Base-by-base conservation (phyloP, 805 yeast species). In the Metschnikowia shivogae region DNA sequence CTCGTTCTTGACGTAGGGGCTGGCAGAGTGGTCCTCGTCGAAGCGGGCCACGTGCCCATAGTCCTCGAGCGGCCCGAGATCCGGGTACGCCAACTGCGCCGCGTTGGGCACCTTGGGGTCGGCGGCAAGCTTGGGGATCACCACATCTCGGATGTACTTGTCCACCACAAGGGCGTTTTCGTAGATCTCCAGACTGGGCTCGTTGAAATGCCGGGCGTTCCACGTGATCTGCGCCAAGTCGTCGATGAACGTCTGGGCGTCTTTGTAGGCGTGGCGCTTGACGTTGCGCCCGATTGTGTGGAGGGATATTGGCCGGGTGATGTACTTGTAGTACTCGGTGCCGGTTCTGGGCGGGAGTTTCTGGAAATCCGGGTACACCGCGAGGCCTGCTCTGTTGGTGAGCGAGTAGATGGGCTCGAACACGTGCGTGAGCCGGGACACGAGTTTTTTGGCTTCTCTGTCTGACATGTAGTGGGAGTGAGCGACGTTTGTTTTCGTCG, bases 171-270 rank as follows among this genome's bases (percentile, higher is more conserved):
- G 69, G 3, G 89, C 97, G 55, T 84, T 86, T 20, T 72, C 72
- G 64, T 84, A 86, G 43, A 86, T 84, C 13, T 70, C 69, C 0
- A 89, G 80, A 11, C 75, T 81, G 50, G 81, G 82, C 46, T 81
- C 81, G 64, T 92, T 92, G 64, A 84, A 92, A 38, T 83, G 78
- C 48, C 87, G 78, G 3, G 97, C 97, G 60, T 92, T 92, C 89
- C 95, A 88, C 1, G 88, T 78, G 42, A 92, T 85, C 62, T 87
- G 95, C 0, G 84, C 88, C 47, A 90, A 61, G 62, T 90, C 97
- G 46, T 71, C 76, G 31, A 90, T 67, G 62, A 88, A 89, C 36
- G 80, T 82, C 54, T 82, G 85, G 0, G 87, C 79, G 37, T 71
- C 71, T 5, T 67, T 61, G 66, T 89, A 90, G 48, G 65, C 67